These are phyloP conservation scores for Trypanosoma lewisi DNA, from an alignment of 208 protist genomes.

Conservation along the genomic window DNA sequence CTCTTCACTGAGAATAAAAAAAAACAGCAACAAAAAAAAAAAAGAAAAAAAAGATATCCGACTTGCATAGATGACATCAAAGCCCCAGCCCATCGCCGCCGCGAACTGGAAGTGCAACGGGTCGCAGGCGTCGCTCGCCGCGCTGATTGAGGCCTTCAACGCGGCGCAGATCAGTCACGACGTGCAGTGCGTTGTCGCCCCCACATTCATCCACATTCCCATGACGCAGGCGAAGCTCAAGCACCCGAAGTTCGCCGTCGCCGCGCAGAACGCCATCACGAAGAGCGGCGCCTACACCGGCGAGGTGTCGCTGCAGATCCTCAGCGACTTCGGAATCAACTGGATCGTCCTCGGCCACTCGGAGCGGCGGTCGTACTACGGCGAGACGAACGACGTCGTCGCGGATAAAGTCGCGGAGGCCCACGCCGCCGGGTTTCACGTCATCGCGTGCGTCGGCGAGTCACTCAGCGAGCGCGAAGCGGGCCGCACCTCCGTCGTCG, in stretches of 20 bases:
- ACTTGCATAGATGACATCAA: slow-evolving; percentile 38
- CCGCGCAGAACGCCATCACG: slow-evolving; percentile 85
- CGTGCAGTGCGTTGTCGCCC: slow-evolving; percentile 89
- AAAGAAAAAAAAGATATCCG: slow-evolving; percentile 16
- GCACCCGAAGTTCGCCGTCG: slow-evolving; percentile 73
- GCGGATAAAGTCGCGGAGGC: slow-evolving; percentile 91
- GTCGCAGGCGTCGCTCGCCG: slow-evolving; percentile 56
- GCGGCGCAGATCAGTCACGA: slow-evolving; percentile 51
- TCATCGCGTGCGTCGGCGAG: slow-evolving; percentile 98
- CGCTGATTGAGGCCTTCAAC: slow-evolving; percentile 82
- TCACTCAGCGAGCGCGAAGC: slow-evolving; percentile 91
- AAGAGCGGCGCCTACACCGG: slow-evolving; percentile 91
- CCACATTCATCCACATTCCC: slow-evolving; percentile 80
- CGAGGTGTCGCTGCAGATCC: slow-evolving; percentile 85
- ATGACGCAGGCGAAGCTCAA: slow-evolving; percentile 60
- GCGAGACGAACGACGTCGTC: slow-evolving; percentile 90
- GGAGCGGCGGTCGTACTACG: slow-evolving; percentile 96
- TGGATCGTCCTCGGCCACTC: slow-evolving; percentile 97
- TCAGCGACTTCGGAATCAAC: slow-evolving; percentile 92
- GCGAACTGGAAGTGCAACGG: slow-evolving; percentile 97
- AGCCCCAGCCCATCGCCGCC: slow-evolving; percentile 89
- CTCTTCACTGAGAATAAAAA: too few relatives aligned
- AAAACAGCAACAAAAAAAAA: neutral
- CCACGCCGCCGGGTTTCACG: slow-evolving; percentile 81
- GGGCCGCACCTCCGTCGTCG: slow-evolving; percentile 90